phyloP scores from a whole-genome alignment of 805 yeast genomes.

The Ogataea nonfermentans region DNA sequence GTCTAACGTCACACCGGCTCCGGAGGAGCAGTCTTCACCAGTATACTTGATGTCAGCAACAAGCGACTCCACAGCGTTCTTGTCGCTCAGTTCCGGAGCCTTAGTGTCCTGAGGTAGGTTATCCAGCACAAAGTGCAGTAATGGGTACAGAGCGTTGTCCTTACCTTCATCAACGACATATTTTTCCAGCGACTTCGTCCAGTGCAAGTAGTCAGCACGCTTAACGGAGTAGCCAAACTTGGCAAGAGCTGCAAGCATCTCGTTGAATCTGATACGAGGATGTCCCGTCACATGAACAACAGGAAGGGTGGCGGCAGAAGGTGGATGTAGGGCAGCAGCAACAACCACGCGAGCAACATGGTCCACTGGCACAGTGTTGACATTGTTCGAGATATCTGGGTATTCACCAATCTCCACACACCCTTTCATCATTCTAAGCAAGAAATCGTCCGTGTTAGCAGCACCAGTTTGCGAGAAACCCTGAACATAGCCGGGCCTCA shows the following conservation, averaged over 20 bases:
- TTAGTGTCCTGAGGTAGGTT: conserved; percentile 85
- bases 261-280: conserved; percentile 81
- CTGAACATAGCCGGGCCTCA: conserved; percentile 95
- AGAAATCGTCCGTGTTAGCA: conserved; percentile 94
- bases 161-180: conserved; percentile 71
- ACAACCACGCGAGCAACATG: conserved; percentile 92
- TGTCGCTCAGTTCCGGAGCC: conserved; percentile 94
- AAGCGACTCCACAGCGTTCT: conserved; percentile 73
- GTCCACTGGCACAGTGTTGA: conserved; percentile 97
- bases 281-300: conserved; percentile 98
- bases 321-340: conserved; percentile 79
- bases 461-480: conserved; percentile 85
- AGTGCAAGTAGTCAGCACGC: conserved; percentile 64
- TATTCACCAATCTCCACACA: conserved; percentile 81
- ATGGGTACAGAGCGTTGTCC: conserved; percentile 88
- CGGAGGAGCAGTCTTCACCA: conserved; percentile 64
- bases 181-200: conserved; percentile 76
- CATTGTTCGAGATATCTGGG: conserved; percentile 84
- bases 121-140: conserved; percentile 91
- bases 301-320: conserved; percentile 43
- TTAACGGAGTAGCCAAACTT: conserved; percentile 71
- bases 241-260: conserved; percentile 64
- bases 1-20: conserved; percentile 68
- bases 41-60: conserved; percentile 54
- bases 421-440: conserved; percentile 92